Percentiles rank a stretch among this genome's conserved stretches.
phyloP scores from a whole-genome alignment of 2,329 filamentous ascomycete genomes.

The Coleophoma eucalyptorum region DNA sequence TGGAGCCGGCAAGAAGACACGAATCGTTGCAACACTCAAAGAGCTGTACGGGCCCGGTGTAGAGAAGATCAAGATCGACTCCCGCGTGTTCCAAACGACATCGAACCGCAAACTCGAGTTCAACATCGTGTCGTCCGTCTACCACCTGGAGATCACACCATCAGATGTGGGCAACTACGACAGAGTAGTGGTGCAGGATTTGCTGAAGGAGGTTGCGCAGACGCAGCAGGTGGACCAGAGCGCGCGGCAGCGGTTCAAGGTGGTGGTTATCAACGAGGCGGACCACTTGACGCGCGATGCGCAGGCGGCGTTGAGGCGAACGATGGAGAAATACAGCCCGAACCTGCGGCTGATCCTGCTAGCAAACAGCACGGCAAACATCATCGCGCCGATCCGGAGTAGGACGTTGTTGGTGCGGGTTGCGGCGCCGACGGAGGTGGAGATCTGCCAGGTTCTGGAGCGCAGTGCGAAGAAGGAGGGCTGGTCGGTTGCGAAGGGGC shows the following conservation, averaged over 20 bases:
- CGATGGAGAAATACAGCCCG: slow-evolving; percentile 99
- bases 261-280: slow-evolving; percentile 98
- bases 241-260: slow-evolving; percentile 92
- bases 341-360: slow-evolving; percentile 89
- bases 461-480: slow-evolving; percentile 72
- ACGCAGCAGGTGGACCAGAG: slow-evolving; percentile 96
- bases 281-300: slow-evolving; percentile 92
- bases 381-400: slow-evolving; percentile 96
- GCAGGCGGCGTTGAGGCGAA: slow-evolving; percentile 88
- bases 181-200: slow-evolving; percentile 89
- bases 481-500: slow-evolving; percentile 69
- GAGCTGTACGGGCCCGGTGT: slow-evolving; percentile 93
- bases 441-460: slow-evolving; percentile 78
- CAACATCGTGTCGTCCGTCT: slow-evolving; percentile 95
- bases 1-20: slow-evolving; percentile 95
- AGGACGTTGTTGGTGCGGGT: slow-evolving; percentile 89
- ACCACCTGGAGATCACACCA: slow-evolving; percentile 97
- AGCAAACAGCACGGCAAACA: slow-evolving; percentile 95
- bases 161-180: slow-evolving; percentile 97
- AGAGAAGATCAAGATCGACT: slow-evolving; percentile 99
- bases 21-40: slow-evolving; percentile 91
- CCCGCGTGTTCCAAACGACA: slow-evolving; percentile 91
- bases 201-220: slow-evolving; percentile 96
- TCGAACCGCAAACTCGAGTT: slow-evolving; percentile 98
- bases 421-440: slow-evolving; percentile 77